These are phyloP conservation scores for Cephalotrichum gorgonifer DNA, from an alignment of 2,329 filamentous ascomycete genomes.

Conservation along the genomic window DNA sequence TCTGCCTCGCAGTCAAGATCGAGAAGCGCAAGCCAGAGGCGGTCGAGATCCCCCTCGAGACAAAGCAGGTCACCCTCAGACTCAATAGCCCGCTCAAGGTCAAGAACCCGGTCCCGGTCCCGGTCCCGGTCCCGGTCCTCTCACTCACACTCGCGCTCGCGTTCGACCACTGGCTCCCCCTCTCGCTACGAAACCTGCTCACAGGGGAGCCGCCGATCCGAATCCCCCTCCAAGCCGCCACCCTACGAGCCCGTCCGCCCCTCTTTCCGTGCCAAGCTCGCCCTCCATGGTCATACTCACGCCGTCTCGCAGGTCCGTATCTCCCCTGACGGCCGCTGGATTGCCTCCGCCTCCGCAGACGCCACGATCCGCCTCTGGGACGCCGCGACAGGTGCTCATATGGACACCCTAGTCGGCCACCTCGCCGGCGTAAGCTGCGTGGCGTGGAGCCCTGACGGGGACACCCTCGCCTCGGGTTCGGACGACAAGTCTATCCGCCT, in stretches of 20 bases:
- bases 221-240: conserved; percentile 17
- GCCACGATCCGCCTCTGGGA: conserved; percentile 89
- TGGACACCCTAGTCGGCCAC: conserved; percentile 87
- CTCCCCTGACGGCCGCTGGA: conserved; percentile 80
- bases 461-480: conserved; percentile 78
- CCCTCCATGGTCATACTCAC: conserved; percentile 66
- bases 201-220: conserved; percentile 21
- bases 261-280: conserved; percentile 59
- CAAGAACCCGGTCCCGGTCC: conserved; percentile 16
- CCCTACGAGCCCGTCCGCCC: conserved; percentile 44
- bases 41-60: conserved; percentile 11
- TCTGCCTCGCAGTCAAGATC: conserved; percentile 3
- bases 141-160: conserved; percentile 21
- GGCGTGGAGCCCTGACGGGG: conserved; percentile 87
- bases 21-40: conserved; percentile 10
- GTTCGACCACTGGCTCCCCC: conserved; percentile 26
- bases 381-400: conserved; percentile 62
- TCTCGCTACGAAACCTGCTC: conserved; percentile 13
- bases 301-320: conserved; percentile 80
- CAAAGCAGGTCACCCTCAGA: conserved; percentile 7
- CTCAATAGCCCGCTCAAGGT: conserved; percentile 15
- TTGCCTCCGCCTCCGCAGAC: conserved; percentile 85
- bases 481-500: conserved; percentile 94
- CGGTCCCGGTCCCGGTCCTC: conserved; percentile 20
- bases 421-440: conserved; percentile 86